A percentile compares a stretch with the other conserved stretches of the same genome.
Conservation (phyloP, 257 asterid genomes). For the Solanum chilense region DNA sequence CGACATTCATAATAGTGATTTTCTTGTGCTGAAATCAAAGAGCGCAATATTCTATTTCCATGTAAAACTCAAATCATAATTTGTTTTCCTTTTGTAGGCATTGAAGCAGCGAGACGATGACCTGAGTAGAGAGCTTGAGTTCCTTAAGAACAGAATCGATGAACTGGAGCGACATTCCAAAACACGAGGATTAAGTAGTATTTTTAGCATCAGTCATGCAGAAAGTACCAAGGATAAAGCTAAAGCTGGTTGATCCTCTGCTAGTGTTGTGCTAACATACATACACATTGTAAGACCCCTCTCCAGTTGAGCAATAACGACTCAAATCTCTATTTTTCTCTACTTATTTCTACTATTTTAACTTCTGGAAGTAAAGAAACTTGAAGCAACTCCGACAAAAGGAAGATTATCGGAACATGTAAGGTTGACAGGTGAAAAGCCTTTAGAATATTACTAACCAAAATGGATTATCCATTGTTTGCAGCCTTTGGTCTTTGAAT, state of each 20-base stretch:
- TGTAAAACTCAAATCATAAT: background rate
- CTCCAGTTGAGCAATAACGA: background rate
- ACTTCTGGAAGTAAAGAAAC: background rate
- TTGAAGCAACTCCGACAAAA: background rate
- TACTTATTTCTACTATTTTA: background rate
- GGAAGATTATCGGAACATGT: background rate
- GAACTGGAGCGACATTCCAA: slow-evolving; percentile 39
- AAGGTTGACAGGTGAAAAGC: background rate
- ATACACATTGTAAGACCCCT: background rate
- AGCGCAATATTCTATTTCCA: background rate
- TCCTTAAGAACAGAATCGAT: slow-evolving; percentile 32
- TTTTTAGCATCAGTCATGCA: slow-evolving; percentile 18
- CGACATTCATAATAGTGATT: background rate
- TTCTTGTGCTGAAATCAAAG: background rate
- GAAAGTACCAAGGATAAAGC: slow-evolving; percentile 9
- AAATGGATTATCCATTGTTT: background rate
- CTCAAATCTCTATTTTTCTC: background rate
- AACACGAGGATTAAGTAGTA: slow-evolving; percentile 34
- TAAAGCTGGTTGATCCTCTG: background rate
- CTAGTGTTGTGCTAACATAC: background rate
- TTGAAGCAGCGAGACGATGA: slow-evolving; percentile 54
- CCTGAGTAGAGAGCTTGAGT: slow-evolving; percentile 41
- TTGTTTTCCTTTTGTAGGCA: slow-evolving; percentile 17
- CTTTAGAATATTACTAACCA: background rate
- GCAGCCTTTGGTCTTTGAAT: background rate